Conservation (phyloP, 2,329 filamentous ascomycete species). For the Paracoccidioides brasiliensis region DNA sequence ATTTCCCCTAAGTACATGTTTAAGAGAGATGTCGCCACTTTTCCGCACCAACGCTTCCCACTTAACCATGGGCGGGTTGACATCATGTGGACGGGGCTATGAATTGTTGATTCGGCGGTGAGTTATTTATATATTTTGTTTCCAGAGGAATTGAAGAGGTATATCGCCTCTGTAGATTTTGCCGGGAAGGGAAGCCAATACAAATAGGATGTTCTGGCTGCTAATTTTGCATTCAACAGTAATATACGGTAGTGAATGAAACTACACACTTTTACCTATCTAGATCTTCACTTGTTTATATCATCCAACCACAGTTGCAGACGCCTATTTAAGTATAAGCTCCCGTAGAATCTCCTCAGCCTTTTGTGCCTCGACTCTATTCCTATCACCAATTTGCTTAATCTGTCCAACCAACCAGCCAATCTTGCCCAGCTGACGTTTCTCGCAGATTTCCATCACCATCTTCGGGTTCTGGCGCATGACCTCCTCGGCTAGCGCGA, state of each 20-base stretch:
- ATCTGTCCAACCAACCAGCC: slow-evolving; percentile 58
- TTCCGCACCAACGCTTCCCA: neutral
- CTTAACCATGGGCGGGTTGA: neutral
- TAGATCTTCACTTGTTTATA: neutral
- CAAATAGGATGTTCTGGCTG: neutral
- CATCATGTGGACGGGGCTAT: neutral
- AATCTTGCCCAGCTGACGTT: slow-evolving; percentile 50
- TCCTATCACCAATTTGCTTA: slow-evolving; percentile 47
- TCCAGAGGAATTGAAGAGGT: neutral
- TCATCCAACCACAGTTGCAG: neutral
- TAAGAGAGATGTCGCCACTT: slow-evolving; percentile 24
- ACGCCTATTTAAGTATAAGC: slow-evolving; percentile 26
- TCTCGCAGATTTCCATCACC: slow-evolving; percentile 46
- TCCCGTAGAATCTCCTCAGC: slow-evolving; percentile 43
- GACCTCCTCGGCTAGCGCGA: slow-evolving; percentile 39
- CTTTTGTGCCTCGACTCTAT: slow-evolving; percentile 47
- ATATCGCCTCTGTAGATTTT: neutral
- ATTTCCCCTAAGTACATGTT: slow-evolving; percentile 38
- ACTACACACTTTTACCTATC: neutral
- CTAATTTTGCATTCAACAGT: neutral
- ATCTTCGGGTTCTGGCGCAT: slow-evolving; percentile 44
- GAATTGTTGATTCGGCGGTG: neutral
- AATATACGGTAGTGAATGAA: too few species aligned
- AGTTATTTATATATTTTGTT: neutral
- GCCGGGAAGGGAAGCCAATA: neutral